Conservation (phyloP, 495 filamentous ascomycete genomes). For the Annulohypoxylon moriforme region DNA sequence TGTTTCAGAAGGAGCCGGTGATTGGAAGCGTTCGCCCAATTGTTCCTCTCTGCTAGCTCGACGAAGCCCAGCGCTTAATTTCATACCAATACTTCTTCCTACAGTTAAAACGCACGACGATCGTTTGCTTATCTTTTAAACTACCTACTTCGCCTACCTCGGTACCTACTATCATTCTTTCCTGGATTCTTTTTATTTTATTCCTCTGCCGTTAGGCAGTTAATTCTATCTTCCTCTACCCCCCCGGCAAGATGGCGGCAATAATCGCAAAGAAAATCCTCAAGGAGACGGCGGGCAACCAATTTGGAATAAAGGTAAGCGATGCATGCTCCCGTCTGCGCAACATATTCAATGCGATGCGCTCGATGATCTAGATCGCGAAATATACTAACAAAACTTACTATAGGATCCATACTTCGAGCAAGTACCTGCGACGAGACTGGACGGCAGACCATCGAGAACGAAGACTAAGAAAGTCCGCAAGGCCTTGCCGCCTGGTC, state of each 20-base stretch:
- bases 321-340: neutral
- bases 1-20: constrained; percentile 24
- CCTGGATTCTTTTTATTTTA: neutral
- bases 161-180: neutral
- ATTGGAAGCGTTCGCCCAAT: neutral
- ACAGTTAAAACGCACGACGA: constrained; percentile 11
- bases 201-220: constrained; percentile 9
- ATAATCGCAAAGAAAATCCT: constrained; percentile 70
- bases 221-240: constrained; percentile 42
- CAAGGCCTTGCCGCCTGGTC: constrained; percentile 74
- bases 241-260: constrained; percentile 60
- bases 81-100: constrained; percentile 8
- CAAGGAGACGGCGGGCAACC: constrained; percentile 71
- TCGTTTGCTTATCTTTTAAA: constrained; percentile 16
- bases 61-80: neutral
- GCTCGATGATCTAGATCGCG: neutral
- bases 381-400: constrained; percentile 42
- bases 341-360: neutral
- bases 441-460: constrained; percentile 62
- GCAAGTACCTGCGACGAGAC: constrained; percentile 73
- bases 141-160: neutral
- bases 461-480: constrained; percentile 71
- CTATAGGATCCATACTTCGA: constrained; percentile 79
- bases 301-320: constrained; percentile 74
- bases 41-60: constrained; percentile 10